Percentiles rank a stretch among this genome's conserved stretches.
These are phyloP conservation scores for Rhodomyrtus tomentosa DNA, from an alignment of 345 rosid genomes.

Conservation along the genomic window DNA sequence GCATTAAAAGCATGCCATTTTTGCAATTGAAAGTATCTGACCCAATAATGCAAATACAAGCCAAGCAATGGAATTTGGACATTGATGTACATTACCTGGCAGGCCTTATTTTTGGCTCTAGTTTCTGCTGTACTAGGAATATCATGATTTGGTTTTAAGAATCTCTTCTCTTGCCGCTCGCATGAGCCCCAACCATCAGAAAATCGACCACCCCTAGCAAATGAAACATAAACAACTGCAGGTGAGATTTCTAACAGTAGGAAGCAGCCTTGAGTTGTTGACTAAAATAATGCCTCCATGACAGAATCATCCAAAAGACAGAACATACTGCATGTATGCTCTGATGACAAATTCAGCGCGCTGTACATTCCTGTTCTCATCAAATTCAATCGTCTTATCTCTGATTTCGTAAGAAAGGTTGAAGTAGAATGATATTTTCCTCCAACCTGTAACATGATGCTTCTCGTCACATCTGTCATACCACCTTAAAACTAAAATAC, in stretches of 20 bases:
- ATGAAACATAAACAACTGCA: neutral
- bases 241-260: neutral
- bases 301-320: neutral
- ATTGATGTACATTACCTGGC: conserved; percentile 39
- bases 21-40: neutral
- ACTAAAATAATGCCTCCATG: neutral
- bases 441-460: conserved; percentile 62
- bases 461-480: neutral
- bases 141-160: conserved; percentile 79
- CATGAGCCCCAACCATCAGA: conserved; percentile 98
- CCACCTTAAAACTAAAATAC: neutral
- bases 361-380: conserved; percentile 80
- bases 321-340: conserved; percentile 79
- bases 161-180: conserved; percentile 80
- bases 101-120: conserved; percentile 89
- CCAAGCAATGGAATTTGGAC: neutral
- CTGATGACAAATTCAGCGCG: conserved; percentile 85
- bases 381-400: conserved; percentile 84
- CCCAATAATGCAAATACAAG: neutral
- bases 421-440: conserved; percentile 93
- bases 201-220: conserved; percentile 59
- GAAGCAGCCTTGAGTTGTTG: neutral
- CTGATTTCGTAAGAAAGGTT: conserved; percentile 77
- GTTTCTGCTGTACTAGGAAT: conserved; percentile 94
- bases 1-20: neutral